Percentiles rank a stretch among this genome's conserved stretches.
Evolutionary conservation across 768 basidiomycete species (phyloP).

Genomic region (Xerocomus spinulosus): DNA sequence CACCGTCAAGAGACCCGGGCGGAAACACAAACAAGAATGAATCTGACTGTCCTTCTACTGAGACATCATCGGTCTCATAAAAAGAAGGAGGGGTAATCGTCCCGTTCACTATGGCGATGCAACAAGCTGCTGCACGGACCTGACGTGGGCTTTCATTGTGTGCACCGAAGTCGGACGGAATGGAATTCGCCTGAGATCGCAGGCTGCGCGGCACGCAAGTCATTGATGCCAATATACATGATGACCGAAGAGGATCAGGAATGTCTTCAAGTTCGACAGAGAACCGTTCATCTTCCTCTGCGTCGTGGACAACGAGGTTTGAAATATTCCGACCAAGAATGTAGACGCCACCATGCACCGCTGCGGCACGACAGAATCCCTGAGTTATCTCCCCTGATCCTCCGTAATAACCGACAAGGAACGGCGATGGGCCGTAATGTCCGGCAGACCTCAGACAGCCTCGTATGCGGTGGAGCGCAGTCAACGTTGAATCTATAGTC

Average conservation of each 20-base stretch:
- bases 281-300: constrained; percentile 28
- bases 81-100: constrained; percentile 24
- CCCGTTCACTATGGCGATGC: constrained; percentile 48
- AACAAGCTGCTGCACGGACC: constrained; percentile 36
- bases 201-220: constrained; percentile 32
- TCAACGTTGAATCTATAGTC: constrained; percentile 56
- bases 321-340: constrained; percentile 51
- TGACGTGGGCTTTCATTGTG: background rate
- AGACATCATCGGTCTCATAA: constrained; percentile 20
- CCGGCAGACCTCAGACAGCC: constrained; percentile 75
- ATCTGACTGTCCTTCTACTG: constrained; percentile 38
- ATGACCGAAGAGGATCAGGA: constrained; percentile 52
- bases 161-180: constrained; percentile 6
- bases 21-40: constrained; percentile 73
- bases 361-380: constrained; percentile 83
- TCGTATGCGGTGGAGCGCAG: constrained; percentile 65
- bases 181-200: constrained; percentile 15
- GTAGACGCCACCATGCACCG: constrained; percentile 74
- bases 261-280: constrained; percentile 54
- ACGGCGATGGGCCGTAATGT: constrained; percentile 82
- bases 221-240: constrained; percentile 50
- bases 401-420: constrained; percentile 93
- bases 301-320: constrained; percentile 29
- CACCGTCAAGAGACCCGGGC: constrained; percentile 49
- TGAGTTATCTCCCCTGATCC: constrained; percentile 89